phyloP scores from a whole-genome alignment of 2,329 filamentous ascomycete genomes.

The Botryosphaeria dothidea region DNA sequence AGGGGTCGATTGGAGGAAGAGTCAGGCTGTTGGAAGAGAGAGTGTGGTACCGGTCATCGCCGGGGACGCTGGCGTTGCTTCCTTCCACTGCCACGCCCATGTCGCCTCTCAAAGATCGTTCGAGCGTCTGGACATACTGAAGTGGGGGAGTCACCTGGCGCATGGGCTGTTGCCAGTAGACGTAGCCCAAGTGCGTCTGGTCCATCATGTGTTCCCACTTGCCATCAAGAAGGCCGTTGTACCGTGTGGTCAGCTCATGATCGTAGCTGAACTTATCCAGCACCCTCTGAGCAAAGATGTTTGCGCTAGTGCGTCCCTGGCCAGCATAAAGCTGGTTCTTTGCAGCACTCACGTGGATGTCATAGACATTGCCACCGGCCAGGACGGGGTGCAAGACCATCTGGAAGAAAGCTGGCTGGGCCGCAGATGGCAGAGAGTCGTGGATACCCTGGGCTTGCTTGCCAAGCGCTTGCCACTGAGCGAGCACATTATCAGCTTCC shows the following conservation, averaged over 20 bases:
- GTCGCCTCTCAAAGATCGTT: conserved; percentile 61
- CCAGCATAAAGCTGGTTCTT: conserved; percentile 38
- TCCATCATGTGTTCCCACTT: conserved; percentile 44
- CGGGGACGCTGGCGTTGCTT: conserved; percentile 66
- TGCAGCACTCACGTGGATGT: conserved; percentile 44
- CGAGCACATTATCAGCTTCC: conserved; percentile 60
- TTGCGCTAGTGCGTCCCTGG: conserved; percentile 41
- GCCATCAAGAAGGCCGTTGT: conserved; percentile 37
- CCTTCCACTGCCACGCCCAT: conserved; percentile 66
- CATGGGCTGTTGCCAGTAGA: conserved; percentile 68
- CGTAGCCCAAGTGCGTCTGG: conserved; percentile 43
- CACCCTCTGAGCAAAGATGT: conserved; percentile 36
- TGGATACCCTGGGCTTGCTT: conserved; percentile 59
- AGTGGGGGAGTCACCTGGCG: conserved; percentile 65
- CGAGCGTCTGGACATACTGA: conserved; percentile 59
- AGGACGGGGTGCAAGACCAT: conserved; percentile 62
- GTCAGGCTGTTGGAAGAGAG: conserved; percentile 43
- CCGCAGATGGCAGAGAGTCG: conserved; percentile 50
- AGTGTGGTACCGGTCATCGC: conserved; percentile 63
- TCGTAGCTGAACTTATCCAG: conserved; percentile 40
- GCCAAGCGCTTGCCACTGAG: conserved; percentile 57
- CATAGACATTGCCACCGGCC: conserved; percentile 58
- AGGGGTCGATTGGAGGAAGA: conserved; percentile 35
- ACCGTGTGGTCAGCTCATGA: conserved; percentile 36
- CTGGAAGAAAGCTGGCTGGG: conserved; percentile 63